Conservation (phyloP, 768 basidiomycete genomes). For the Russula sp. region DNA sequence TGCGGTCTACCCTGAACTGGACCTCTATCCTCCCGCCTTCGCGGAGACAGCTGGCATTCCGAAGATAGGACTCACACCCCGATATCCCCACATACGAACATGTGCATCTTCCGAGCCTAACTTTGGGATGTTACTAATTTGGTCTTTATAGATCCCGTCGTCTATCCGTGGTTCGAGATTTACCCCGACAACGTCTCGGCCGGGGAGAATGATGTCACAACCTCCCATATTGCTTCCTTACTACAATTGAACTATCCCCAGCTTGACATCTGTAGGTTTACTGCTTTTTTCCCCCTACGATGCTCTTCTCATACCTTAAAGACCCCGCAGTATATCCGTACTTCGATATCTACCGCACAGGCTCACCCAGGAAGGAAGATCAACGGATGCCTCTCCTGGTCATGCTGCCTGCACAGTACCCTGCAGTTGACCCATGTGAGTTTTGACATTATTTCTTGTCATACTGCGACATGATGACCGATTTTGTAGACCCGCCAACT, state of each 20-base stretch:
- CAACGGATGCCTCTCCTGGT: not conserved
- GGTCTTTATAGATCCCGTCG: constrained; percentile 5
- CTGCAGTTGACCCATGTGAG: constrained; percentile 25
- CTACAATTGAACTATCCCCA: constrained; percentile 1
- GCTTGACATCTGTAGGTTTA: constrained; percentile 9
- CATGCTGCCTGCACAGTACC: constrained; percentile 20
- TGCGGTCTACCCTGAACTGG: constrained; percentile 13
- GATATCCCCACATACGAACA: constrained; percentile 1
- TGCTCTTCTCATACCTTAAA: not conserved
- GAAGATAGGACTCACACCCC: not conserved
- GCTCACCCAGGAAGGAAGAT: not conserved
- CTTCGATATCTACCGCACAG: constrained; percentile 24
- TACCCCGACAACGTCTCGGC: constrained; percentile 11
- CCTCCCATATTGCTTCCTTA: constrained; percentile 19
- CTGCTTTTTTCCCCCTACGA: not conserved
- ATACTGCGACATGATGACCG: not conserved
- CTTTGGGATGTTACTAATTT: not conserved
- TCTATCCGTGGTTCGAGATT: constrained; percentile 19
- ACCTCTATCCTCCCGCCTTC: constrained; percentile 9
- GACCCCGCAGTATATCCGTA: constrained; percentile 24
- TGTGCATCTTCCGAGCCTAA: not conserved
- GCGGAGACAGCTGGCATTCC: not conserved
- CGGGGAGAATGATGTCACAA: not conserved
- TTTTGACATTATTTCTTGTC: not conserved
- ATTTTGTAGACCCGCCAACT: constrained; percentile 22